phyloP scores from a whole-genome alignment of 257 asterid genomes.

The Gentiana macrophylla region DNA sequence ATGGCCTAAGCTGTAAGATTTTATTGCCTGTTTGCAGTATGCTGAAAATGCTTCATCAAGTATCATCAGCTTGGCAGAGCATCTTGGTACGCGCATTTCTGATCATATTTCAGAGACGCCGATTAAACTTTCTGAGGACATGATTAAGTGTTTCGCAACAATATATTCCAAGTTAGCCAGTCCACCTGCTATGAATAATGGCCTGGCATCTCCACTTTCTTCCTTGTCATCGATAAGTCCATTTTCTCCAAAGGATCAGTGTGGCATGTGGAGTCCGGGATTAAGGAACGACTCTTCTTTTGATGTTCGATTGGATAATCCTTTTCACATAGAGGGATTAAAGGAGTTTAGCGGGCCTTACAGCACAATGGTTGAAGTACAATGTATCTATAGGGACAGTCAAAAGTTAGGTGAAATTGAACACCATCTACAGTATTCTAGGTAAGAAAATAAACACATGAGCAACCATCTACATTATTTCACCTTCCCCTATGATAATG shows the following conservation, averaged over 20 bases:
- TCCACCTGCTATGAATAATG: slow-evolving; percentile 51
- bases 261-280: slow-evolving; percentile 80
- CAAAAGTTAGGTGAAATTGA: slow-evolving; percentile 72
- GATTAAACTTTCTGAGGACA: slow-evolving; percentile 85
- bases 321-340: slow-evolving; percentile 83
- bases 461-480: background rate
- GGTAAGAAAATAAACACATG: slow-evolving; percentile 31
- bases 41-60: slow-evolving; percentile 52
- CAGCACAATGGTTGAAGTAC: slow-evolving; percentile 97
- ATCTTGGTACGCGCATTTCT: slow-evolving; percentile 78
- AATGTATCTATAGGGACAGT: slow-evolving; percentile 65
- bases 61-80: slow-evolving; percentile 86
- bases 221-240: slow-evolving; percentile 64
- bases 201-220: slow-evolving; percentile 81
- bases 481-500: background rate
- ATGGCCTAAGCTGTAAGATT: background rate
- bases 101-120: slow-evolving; percentile 83
- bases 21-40: slow-evolving; percentile 34
- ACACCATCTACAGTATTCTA: slow-evolving; percentile 56
- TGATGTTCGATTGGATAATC: slow-evolving; percentile 81
- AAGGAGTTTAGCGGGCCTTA: slow-evolving; percentile 98
- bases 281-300: slow-evolving; percentile 70
- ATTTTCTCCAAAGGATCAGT: slow-evolving; percentile 77
- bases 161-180: slow-evolving; percentile 87
- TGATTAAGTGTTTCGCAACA: slow-evolving; percentile 83